These are phyloP conservation scores for Yarrowia deformans DNA, from an alignment of 805 yeast species.

Conservation along the genomic window DNA sequence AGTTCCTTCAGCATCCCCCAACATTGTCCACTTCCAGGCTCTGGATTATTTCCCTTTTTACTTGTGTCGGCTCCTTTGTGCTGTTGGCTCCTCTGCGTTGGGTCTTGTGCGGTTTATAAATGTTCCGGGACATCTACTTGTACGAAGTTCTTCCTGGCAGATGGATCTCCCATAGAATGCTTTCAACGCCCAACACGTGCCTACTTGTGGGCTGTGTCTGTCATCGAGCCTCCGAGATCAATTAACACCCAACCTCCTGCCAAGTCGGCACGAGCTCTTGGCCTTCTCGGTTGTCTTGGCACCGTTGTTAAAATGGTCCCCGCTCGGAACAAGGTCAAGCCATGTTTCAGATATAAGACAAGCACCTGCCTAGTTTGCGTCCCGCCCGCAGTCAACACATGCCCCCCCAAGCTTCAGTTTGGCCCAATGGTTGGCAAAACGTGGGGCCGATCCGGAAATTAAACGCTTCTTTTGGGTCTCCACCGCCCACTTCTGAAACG, in stretches of 20 bases:
- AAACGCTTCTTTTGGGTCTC: background rate
- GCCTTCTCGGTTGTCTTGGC: background rate
- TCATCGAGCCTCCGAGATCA: background rate
- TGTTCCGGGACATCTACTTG: too few relatives aligned
- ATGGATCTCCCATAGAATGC: too few relatives aligned
- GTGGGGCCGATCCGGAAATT: background rate
- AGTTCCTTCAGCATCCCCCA: too few relatives aligned
- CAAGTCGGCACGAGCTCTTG: conserved; percentile 3
- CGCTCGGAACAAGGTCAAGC: background rate
- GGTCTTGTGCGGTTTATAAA: too few relatives aligned
- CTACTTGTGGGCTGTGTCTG: background rate
- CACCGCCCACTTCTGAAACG: conserved; percentile 6
- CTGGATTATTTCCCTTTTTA: too few relatives aligned
- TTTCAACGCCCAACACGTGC: background rate
- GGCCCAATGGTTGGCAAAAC: background rate
- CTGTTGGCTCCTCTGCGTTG: too few relatives aligned
- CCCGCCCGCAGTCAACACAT: background rate
- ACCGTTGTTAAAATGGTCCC: background rate
- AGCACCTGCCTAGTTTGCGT: background rate
- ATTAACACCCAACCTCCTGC: background rate
- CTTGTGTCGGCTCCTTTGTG: too few relatives aligned
- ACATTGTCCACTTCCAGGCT: too few relatives aligned
- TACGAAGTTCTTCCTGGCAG: too few relatives aligned
- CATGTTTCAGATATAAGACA: background rate
- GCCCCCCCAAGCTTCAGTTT: background rate